Base-by-base conservation (phyloP, 2,329 filamentous ascomycete species). In the Didymosphaeria variabile region DNA sequence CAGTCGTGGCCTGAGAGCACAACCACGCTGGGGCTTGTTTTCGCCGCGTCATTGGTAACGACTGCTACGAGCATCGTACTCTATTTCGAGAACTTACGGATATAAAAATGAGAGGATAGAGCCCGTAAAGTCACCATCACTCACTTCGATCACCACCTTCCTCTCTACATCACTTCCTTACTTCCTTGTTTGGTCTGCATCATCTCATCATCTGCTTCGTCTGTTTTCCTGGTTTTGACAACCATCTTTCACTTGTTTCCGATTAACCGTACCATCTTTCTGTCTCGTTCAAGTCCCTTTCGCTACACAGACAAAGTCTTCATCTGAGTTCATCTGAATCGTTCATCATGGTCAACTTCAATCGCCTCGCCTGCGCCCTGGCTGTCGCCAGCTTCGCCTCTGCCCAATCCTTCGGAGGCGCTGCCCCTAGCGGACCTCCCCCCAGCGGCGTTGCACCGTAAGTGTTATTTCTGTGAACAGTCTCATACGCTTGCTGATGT, bases 341-440 rank as follows among this genome's bases (percentile, higher is more conserved):
- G 3, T 36, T 36, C 55, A 58, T 21, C 4, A 58, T 51, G 55
- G 46, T 58, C 44, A 42, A 58, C 45, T 58, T 58, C 55, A 58
- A 51, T 46, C 46, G 55, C 46, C 38, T 58, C 38, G 46, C 47
- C 46, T 58, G 34, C 46, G 55, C 55, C n/a, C n/a, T 58, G 40
- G 54, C 54, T 42, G 42, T 47, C 31, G 54, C 54, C 29, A 47
- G 55, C 32, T 17, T 58, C 26, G 55, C 46, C 6, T 58, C 55
- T 29, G 29, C 55, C 26, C 55, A 57, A 57, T 36, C 40, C 19
- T 23, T 55, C 17, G 52, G 38, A 36, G 40, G 40, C 19, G 17
- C 40, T 44, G 40, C 40, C 9, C 40, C 40, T 17, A 49, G 46
- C 26, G 34, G 21, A 12, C 36, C 52, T 12, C n/a, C 38, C 5